Conservation (phyloP, 768 basidiomycete genomes). For the Leucosporidium creatinivorum region DNA sequence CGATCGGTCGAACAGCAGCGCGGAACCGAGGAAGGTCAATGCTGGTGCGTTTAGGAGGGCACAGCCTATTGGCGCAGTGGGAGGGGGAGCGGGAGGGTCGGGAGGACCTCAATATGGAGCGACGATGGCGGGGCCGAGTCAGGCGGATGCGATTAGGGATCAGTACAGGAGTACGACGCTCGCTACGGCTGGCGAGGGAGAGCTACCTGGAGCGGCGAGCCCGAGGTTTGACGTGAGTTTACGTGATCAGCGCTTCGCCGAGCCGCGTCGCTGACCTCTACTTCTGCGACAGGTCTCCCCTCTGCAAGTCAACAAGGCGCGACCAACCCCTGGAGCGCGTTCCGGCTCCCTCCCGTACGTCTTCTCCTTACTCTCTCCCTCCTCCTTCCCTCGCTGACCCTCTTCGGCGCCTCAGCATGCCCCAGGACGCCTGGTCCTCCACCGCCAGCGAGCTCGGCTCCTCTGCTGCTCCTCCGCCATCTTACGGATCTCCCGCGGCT, state of each 20-base stretch:
- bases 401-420: neutral
- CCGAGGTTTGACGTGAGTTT: conserved; percentile 20
- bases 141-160: conserved; percentile 21
- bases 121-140: conserved; percentile 2
- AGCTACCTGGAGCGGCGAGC: neutral
- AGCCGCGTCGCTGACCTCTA: no score
- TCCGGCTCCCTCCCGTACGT: neutral
- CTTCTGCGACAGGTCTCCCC: neutral
- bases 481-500: neutral
- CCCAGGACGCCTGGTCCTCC: conserved; percentile 1
- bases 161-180: conserved; percentile 3
- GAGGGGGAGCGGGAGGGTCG: no score
- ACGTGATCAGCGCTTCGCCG: no score
- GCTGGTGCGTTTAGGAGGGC: conserved; percentile 26
- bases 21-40: conserved; percentile 7
- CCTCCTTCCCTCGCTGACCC: neutral
- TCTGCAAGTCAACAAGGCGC: conserved; percentile 12
- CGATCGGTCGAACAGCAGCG: no score
- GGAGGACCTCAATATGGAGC: no score
- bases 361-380: neutral
- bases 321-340: neutral
- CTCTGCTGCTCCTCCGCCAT: neutral
- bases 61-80: neutral
- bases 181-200: neutral
- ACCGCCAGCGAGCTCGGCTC: neutral